Evolutionary conservation across 1,139 yeast species (phyloP).

Genomic region (Geotrichum klebahnii): DNA sequence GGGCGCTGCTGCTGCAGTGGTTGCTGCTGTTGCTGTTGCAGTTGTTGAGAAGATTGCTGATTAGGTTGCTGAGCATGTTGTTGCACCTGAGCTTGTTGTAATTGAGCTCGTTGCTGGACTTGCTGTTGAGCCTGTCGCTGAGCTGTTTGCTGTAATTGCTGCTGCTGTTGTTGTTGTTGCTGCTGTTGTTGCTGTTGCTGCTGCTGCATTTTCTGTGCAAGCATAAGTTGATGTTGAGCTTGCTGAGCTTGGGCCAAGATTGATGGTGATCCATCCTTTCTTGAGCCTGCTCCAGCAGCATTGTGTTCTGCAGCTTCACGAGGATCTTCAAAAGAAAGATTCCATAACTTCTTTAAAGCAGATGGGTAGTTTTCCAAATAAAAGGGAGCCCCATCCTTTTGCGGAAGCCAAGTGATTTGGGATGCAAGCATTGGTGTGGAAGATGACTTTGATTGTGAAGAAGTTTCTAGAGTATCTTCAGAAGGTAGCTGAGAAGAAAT

Average conservation of each 20-base stretch:
- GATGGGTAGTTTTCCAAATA: conserved; percentile 1
- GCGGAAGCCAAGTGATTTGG: conserved; percentile 5
- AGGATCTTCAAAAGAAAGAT: conserved; percentile 12
- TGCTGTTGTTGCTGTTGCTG: conserved; percentile 13
- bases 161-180: not conserved
- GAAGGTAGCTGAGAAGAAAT: not conserved
- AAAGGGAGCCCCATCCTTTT: not conserved
- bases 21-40: conserved; percentile 4
- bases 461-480: not conserved
- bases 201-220: conserved; percentile 13
- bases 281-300: not conserved
- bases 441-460: not conserved
- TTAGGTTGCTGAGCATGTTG: conserved; percentile 4
- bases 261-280: conserved; percentile 14
- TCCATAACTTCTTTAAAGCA: conserved; percentile 11
- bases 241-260: conserved; percentile 21
- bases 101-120: conserved; percentile 2
- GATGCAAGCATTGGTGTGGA: not conserved
- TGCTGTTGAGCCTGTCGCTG: conserved; percentile 12
- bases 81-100: conserved; percentile 1
- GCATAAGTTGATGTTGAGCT: conserved; percentile 19
- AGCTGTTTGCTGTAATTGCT: not conserved
- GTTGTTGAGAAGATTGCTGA: conserved; percentile 3
- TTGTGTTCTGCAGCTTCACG: conserved; percentile 1
- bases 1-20: not conserved